Evolutionary conservation across 1,139 yeast genomes (phyloP).

Genomic region (Blastobotrys arbuscula): DNA sequence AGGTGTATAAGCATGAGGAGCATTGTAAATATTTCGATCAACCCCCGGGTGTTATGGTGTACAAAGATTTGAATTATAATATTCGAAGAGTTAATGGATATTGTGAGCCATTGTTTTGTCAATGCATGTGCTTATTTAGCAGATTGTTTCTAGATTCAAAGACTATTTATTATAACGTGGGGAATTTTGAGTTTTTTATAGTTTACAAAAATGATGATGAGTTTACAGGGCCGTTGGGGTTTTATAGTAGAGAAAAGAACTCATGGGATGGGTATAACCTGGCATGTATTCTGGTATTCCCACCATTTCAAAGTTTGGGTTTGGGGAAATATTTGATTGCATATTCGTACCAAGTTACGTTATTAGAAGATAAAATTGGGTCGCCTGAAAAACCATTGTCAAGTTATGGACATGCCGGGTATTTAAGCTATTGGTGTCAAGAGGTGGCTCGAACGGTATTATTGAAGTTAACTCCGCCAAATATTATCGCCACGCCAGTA

Average conservation of each 20-base stretch:
- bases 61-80: slow-evolving; percentile 51
- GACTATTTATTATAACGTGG: slow-evolving; percentile 75
- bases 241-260: slow-evolving; percentile 79
- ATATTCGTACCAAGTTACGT: slow-evolving; percentile 70
- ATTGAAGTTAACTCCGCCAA: neutral
- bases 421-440: slow-evolving; percentile 72
- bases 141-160: slow-evolving; percentile 88
- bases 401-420: slow-evolving; percentile 69
- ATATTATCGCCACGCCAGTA: slow-evolving; percentile 17
- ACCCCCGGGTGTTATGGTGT: slow-evolving; percentile 64
- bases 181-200: slow-evolving; percentile 73
- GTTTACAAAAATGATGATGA: slow-evolving; percentile 29
- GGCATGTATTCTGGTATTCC: slow-evolving; percentile 87
- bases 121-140: slow-evolving; percentile 76
- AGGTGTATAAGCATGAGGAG: slow-evolving; percentile 29
- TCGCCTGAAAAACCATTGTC: slow-evolving; percentile 94
- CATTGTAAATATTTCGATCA: slow-evolving; percentile 44
- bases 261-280: slow-evolving; percentile 83
- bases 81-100: slow-evolving; percentile 64
- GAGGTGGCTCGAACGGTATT: slow-evolving; percentile 40
- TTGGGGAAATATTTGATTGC: slow-evolving; percentile 78
- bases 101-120: slow-evolving; percentile 53
- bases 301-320: slow-evolving; percentile 79
- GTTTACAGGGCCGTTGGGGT: slow-evolving; percentile 56
- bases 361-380: slow-evolving; percentile 51